Percentiles rank a stretch among this genome's conserved stretches.
Evolutionary conservation across 257 asterid species (phyloP).

Genomic region (Solanum bulbocastanum): DNA sequence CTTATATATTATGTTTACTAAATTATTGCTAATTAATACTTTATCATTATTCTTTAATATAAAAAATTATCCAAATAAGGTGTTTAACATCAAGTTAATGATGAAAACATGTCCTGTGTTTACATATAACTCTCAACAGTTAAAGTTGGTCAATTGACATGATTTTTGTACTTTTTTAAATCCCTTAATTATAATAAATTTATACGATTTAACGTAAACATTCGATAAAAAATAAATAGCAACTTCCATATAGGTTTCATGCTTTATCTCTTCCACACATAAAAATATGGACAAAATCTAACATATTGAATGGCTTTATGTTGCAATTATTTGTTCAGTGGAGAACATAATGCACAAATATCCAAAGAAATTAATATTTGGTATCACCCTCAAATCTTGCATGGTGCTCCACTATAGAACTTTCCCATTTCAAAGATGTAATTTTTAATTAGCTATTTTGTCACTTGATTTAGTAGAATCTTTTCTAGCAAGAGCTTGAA

Average conservation of each 20-base stretch:
- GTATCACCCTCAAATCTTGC: background rate
- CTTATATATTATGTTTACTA: background rate
- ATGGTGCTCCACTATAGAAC: constrained; percentile 1
- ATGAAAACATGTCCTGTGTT: background rate
- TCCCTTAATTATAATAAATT: background rate
- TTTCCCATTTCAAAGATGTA: background rate
- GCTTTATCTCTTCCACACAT: background rate
- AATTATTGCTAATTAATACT: background rate
- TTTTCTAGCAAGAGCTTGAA: background rate
- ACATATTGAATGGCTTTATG: background rate
- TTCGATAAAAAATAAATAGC: background rate
- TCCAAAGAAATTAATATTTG: background rate
- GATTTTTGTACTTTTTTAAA: background rate
- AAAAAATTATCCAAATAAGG: background rate
- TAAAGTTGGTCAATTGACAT: background rate
- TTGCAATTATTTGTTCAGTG: background rate
- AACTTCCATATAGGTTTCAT: background rate
- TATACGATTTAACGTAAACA: background rate
- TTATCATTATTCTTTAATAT: background rate
- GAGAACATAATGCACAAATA: background rate
- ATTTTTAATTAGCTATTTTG: background rate
- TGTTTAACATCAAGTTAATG: background rate
- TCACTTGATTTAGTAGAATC: background rate
- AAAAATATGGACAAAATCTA: background rate
- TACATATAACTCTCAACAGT: background rate